Percentiles rank a stretch among this genome's conserved stretches.
Evolutionary conservation across 805 yeast species (phyloP).

Genomic region (Candida odintsovae): DNA sequence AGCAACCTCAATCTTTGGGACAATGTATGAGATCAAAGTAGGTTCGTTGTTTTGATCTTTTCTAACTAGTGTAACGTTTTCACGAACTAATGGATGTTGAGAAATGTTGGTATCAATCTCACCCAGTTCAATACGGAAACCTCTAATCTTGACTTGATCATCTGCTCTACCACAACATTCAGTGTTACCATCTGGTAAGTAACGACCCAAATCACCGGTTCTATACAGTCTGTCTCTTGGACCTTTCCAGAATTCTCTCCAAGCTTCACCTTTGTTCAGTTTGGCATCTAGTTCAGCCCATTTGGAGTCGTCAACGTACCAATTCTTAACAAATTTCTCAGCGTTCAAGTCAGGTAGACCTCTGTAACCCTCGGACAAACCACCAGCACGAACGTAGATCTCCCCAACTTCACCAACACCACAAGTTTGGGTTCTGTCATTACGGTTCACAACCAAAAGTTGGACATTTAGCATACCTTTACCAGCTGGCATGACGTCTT

Average conservation of each 20-base stretch:
- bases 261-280: constrained; percentile 38
- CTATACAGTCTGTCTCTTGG: constrained; percentile 95
- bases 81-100: constrained; percentile 88
- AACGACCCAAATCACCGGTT: constrained; percentile 96
- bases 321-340: constrained; percentile 82
- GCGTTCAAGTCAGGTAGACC: constrained; percentile 84
- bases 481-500: constrained; percentile 98
- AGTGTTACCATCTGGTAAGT: constrained; percentile 93
- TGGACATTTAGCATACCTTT: constrained; percentile 96
- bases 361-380: constrained; percentile 94
- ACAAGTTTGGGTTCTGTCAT: constrained; percentile 84
- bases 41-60: constrained; percentile 93
- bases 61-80: constrained; percentile 86
- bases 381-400: constrained; percentile 96
- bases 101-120: constrained; percentile 97
- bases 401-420: constrained; percentile 99
- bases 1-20: constrained; percentile 60
- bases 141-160: constrained; percentile 97
- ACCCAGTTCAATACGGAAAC: constrained; percentile 96
- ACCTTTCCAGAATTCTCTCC: constrained; percentile 84
- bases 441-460: constrained; percentile 84
- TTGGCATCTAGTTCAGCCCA: constrained; percentile 56
- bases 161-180: constrained; percentile 99
- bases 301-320: constrained; percentile 71
- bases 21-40: constrained; percentile 83